phyloP scores from a whole-genome alignment of 2,329 filamentous ascomycete species.

The Mycogone perniciosa region DNA sequence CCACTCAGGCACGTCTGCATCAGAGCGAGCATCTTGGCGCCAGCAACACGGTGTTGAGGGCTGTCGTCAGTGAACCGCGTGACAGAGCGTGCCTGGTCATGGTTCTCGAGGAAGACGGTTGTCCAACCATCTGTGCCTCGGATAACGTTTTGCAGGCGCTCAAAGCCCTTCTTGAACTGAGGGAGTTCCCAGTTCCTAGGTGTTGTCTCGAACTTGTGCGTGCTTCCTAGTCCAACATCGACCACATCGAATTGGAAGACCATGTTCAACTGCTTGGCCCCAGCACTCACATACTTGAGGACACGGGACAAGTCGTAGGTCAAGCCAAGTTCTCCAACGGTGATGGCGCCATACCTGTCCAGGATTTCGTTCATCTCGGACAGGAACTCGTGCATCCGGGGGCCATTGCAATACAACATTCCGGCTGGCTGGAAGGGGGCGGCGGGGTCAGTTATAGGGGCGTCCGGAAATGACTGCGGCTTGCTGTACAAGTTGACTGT shows the following conservation, averaged over 20 bases:
- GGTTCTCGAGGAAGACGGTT: constrained; percentile 59
- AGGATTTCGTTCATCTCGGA: constrained; percentile 59
- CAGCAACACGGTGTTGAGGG: constrained; percentile 39
- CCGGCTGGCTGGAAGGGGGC: constrained; percentile 46
- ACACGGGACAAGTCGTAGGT: constrained; percentile 54
- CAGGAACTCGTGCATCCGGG: constrained; percentile 62
- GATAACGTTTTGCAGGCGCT: constrained; percentile 46
- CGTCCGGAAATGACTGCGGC: constrained; percentile 50
- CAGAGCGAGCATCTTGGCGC: constrained; percentile 54
- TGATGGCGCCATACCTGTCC: constrained; percentile 57
- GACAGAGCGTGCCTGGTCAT: constrained; percentile 56
- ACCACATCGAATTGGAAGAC: constrained; percentile 63
- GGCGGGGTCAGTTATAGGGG: constrained; percentile 43
- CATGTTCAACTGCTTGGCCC: constrained; percentile 59
- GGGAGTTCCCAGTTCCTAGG: constrained; percentile 39
- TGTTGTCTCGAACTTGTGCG: constrained; percentile 47
- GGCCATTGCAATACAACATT: constrained; percentile 59
- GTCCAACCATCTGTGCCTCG: constrained; percentile 54
- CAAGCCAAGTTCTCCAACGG: constrained; percentile 62
- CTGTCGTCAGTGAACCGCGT: constrained; percentile 47
- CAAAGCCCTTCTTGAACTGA: constrained; percentile 41
- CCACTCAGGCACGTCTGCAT: constrained; percentile 48
- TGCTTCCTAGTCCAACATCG: constrained; percentile 49
- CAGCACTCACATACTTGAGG: constrained; percentile 51
- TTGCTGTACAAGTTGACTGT: constrained; percentile 70